A percentile compares a stretch with the other conserved stretches of the same genome.
Conservation (phyloP, 2,329 filamentous ascomycete species). For the Claviceps humidiphila region DNA sequence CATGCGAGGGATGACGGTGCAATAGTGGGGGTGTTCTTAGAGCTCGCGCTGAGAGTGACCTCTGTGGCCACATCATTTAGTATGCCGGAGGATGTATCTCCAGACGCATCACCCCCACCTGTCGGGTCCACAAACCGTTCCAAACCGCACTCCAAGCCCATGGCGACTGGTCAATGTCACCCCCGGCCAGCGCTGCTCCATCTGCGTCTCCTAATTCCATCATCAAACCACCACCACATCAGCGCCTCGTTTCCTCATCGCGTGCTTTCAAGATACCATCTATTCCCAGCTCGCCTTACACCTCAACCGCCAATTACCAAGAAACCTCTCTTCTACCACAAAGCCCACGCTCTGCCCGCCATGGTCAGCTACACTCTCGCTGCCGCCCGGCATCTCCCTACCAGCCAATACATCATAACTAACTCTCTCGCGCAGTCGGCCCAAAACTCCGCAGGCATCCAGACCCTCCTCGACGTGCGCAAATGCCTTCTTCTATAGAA, state of each 20-base stretch:
- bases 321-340: background rate
- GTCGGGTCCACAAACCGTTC: background rate
- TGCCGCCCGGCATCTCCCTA: background rate
- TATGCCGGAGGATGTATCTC: background rate
- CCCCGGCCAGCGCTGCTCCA: background rate
- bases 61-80: background rate
- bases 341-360: background rate
- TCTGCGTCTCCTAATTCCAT: background rate
- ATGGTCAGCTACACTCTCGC: slow-evolving; percentile 4
- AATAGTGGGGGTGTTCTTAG: background rate
- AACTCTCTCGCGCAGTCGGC: slow-evolving; percentile 54
- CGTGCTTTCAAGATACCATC: background rate
- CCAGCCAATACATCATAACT: background rate
- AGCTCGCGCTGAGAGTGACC: background rate
- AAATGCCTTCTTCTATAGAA: background rate
- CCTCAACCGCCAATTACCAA: background rate
- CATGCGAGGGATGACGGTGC: background rate
- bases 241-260: background rate
- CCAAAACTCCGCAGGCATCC: slow-evolving; percentile 96
- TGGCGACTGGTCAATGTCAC: background rate
- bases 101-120: no score
- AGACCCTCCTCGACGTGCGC: slow-evolving; percentile 94
- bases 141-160: background rate
- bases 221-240: background rate
- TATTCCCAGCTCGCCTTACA: background rate